Conservation (phyloP, 192 early-diverging fungal species). For the Rhizoclosmatium globosum region DNA sequence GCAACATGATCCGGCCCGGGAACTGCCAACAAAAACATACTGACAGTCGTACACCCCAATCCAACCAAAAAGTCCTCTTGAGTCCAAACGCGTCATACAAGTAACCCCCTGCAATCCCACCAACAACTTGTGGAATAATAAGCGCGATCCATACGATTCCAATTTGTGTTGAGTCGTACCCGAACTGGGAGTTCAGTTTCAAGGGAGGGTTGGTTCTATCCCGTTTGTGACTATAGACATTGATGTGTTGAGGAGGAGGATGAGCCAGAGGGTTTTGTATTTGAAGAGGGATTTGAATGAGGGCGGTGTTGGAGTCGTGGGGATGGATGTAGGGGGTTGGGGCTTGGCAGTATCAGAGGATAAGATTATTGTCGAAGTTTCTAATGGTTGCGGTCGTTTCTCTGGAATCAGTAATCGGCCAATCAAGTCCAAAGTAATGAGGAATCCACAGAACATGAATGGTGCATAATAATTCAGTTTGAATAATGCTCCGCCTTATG, state of each 20-base stretch:
- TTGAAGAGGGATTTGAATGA: too few relatives aligned
- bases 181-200: background rate
- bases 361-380: too few relatives aligned
- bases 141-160: slow-evolving; percentile 19
- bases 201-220: slow-evolving; percentile 20
- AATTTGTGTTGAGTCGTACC: background rate
- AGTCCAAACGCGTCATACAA: slow-evolving; percentile 12
- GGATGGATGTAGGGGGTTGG: too few relatives aligned
- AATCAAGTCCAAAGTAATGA: too few relatives aligned
- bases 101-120: background rate
- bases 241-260: slow-evolving; percentile 2
- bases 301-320: too few relatives aligned
- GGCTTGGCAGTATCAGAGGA: too few relatives aligned
- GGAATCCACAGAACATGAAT: too few relatives aligned
- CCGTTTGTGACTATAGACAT: slow-evolving; percentile 1
- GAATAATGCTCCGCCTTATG: too few relatives aligned
- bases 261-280: slow-evolving; percentile 18
- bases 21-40: background rate
- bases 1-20: background rate
- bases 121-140: background rate
- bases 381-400: too few relatives aligned
- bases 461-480: too few relatives aligned
- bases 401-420: too few relatives aligned
- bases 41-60: background rate
- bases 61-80: background rate